Conservation (phyloP, 306 rosid species). For the Vicia villosa region DNA sequence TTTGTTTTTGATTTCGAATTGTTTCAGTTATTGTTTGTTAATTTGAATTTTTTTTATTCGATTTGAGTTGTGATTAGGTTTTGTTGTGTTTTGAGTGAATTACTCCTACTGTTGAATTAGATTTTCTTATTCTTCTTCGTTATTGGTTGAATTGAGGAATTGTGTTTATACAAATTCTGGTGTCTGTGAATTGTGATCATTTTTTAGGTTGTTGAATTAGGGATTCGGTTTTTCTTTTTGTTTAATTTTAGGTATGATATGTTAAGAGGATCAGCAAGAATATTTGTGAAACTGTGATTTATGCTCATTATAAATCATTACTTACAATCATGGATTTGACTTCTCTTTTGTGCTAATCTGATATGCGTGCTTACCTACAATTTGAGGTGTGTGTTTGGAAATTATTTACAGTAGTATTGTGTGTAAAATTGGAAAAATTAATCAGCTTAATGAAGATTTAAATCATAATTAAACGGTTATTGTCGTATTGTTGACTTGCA, state of each 20-base stretch:
- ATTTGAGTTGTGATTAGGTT: slow-evolving; percentile 17
- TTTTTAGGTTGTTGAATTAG: not conserved
- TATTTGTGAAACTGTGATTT: not conserved
- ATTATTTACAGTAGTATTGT: not conserved
- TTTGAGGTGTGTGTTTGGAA: slow-evolving; percentile 2
- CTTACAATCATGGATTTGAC: slow-evolving; percentile 12
- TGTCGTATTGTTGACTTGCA: slow-evolving; percentile 18
- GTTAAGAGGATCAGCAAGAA: slow-evolving; percentile 4
- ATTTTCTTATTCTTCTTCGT: not conserved
- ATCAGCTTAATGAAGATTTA: not conserved
- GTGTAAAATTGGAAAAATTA: slow-evolving; percentile 3
- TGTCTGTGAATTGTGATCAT: no score
- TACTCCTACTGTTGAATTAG: no score
- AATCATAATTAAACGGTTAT: not conserved
- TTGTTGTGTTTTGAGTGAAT: slow-evolving; percentile 25
- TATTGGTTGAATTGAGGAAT: slow-evolving; percentile 19
- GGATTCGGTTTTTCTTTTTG: not conserved
- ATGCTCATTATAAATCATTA: not conserved
- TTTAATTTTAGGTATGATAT: slow-evolving; percentile 16
- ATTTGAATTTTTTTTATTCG: not conserved
- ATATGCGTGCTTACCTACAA: not conserved
- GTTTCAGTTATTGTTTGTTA: not conserved
- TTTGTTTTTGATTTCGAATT: slow-evolving; percentile 12
- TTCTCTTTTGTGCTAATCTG: not conserved
- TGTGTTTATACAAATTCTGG: no score